Conservation (phyloP, 108 stramenopile species). For the Cyclotella cryptica region DNA sequence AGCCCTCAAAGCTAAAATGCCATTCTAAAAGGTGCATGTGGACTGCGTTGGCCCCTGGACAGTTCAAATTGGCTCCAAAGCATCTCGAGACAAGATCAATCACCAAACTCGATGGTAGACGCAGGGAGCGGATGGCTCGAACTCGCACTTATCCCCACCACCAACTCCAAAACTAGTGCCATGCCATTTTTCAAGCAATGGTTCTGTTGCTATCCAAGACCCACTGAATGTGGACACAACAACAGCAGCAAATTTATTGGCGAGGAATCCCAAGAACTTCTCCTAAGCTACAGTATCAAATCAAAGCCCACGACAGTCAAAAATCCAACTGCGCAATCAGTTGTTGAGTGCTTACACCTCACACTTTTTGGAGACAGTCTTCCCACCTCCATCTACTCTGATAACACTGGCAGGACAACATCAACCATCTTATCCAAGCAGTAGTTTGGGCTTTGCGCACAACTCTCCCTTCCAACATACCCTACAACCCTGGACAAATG, state of each 20-base stretch:
- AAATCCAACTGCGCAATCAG: constrained; percentile 54
- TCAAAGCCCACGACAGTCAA: constrained; percentile 40
- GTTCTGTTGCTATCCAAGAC: constrained; percentile 57
- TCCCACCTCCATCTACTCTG: neutral
- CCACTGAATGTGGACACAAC: constrained; percentile 33
- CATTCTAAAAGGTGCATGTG: constrained; percentile 12
- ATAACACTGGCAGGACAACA: neutral
- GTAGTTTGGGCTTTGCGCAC: constrained; percentile 2
- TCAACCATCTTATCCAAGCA: constrained; percentile 18
- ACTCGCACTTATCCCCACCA: neutral
- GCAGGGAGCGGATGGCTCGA: neutral
- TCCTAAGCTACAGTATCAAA: constrained; percentile 37
- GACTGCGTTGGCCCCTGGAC: constrained; percentile 25
- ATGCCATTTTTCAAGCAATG: constrained; percentile 16
- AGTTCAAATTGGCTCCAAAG: neutral
- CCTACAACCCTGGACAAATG: constrained; percentile 13
- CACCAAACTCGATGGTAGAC: neutral
- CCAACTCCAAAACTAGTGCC: neutral
- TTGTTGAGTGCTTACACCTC: constrained; percentile 60
- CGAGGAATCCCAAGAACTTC: constrained; percentile 41
- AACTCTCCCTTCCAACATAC: neutral
- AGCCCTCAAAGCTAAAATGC: constrained; percentile 5
- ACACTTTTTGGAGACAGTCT: constrained; percentile 8
- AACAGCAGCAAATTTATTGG: constrained; percentile 47
- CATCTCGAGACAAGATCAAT: neutral